Evolutionary conservation across 2,329 filamentous ascomycete genomes (phyloP), one percentile per base, ranked within the genome.

Genomic region (Sporothrix brunneoviolacea): DNA sequence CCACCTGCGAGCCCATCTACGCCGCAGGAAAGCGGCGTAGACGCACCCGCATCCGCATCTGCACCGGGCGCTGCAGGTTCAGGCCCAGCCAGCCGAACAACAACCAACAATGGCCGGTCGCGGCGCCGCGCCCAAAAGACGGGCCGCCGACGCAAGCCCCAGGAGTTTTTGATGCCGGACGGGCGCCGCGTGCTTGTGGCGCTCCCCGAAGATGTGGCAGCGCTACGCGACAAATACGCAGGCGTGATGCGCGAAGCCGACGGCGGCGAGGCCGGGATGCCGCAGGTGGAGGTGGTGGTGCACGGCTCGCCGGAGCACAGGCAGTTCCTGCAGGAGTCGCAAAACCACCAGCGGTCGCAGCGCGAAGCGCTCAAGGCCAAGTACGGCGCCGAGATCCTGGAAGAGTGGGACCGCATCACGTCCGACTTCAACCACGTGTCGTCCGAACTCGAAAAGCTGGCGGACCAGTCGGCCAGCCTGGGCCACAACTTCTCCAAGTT

Each of bases 401-500:
- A 76, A 27, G 74, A 81, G 56, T 79, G 81, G 64, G 78, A 83
- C 58, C 62, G 70, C 43, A 71, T 80, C 8, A 73, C 76, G 38
- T 59, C 64, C 8, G 74, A 82, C 55, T 66, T 84, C 10, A 72
- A 77, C 51, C 64, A 64, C 0, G 66, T 83, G n/a, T 70, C 68
- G 10, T 56, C 60, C 2, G 78, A 83, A 61, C 64, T 84, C 7
- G 73, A 79, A 51, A 68, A 71, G 54, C 64, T 83, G 46, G 73
- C 70, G 3, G 72, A 75, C 51, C 75, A 80, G 28, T 50, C 51
- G 39, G 55, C 56, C 58, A 60, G 73, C 16, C 65, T 84, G 19
- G 76, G 79, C 57, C 77, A 78, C 30, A 83, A 77, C 60, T 84
- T 84, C 60, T 72, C 71, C 49, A 79, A 79, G 59, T 84, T 80